Evolutionary conservation across 306 rosid genomes (phyloP).

Genomic region (Gastrolobium villosum): DNA sequence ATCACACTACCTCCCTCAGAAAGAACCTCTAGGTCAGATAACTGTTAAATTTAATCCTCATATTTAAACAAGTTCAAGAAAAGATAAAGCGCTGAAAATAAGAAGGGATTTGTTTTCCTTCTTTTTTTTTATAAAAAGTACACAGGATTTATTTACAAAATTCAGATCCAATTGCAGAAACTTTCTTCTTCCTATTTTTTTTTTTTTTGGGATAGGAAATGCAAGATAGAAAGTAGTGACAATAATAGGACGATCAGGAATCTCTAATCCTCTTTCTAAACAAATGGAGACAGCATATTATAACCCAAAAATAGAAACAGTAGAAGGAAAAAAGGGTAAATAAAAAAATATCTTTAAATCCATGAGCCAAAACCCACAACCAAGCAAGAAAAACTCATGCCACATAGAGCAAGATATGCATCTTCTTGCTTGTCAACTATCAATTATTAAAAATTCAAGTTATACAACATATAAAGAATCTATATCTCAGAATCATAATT

Average conservation of each 20-base stretch:
- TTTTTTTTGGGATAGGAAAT: neutral
- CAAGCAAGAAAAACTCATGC: constrained; percentile 14
- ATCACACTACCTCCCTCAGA: constrained; percentile 17
- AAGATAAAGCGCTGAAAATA: neutral
- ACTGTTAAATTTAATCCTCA: constrained; percentile 17
- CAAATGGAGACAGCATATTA: neutral
- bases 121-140: neutral
- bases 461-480: constrained; percentile 23
- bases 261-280: constrained; percentile 29
- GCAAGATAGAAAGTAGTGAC: neutral
- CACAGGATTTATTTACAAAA: constrained; percentile 5
- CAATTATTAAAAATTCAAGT: constrained; percentile 9
- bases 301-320: neutral
- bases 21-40: neutral
- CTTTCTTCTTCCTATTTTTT: neutral
- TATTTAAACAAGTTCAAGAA: constrained; percentile 12
- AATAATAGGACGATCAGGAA: neutral
- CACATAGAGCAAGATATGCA: constrained; percentile 16
- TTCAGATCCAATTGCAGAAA: neutral
- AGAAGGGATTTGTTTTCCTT: neutral
- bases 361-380: neutral
- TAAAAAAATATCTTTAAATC: constrained; percentile 6
- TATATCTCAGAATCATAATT: constrained; percentile 4
- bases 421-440: neutral
- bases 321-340: constrained; percentile 5